Percentiles rank a stretch among this genome's conserved stretches.
These are phyloP conservation scores for Talinum fruticosum DNA, from an alignment of 148 eudicot species.

Conservation along the genomic window DNA sequence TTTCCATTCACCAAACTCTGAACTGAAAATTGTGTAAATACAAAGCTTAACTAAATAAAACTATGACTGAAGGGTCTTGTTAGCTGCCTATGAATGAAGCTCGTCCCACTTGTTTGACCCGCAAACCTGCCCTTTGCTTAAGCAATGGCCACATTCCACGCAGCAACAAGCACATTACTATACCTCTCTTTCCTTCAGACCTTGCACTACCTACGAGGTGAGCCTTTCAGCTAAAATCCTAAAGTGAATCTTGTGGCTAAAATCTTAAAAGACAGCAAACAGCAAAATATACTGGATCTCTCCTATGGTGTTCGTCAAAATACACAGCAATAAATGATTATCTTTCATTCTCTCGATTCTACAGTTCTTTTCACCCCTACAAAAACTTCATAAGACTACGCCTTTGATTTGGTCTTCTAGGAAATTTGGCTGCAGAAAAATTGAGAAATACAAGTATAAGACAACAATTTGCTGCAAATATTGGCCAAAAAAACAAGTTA, in stretches of 20 bases:
- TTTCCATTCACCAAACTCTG: conserved; percentile 15
- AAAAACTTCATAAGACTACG: not conserved
- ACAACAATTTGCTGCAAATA: not conserved
- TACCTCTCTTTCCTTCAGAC: not conserved
- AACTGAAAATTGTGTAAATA: not conserved
- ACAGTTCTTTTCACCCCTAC: not conserved
- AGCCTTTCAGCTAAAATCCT: no score
- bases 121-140: conserved; percentile 14
- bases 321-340: not conserved
- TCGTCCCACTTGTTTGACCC: conserved; percentile 20
- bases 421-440: not conserved
- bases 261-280: not conserved
- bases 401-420: not conserved
- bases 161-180: conserved; percentile 6
- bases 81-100: conserved; percentile 26
- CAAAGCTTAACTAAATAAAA: conserved; percentile 9
- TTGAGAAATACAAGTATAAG: not conserved
- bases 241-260: not conserved
- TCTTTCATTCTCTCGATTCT: not conserved
- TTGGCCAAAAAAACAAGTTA: not conserved
- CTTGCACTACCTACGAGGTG: not conserved
- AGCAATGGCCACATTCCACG: conserved; percentile 26
- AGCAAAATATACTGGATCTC: not conserved
- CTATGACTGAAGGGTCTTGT: not conserved
- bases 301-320: not conserved